phyloP scores from a whole-genome alignment of 225 moss, liverwort and hornwort species.

The Lunularia cruciata region DNA sequence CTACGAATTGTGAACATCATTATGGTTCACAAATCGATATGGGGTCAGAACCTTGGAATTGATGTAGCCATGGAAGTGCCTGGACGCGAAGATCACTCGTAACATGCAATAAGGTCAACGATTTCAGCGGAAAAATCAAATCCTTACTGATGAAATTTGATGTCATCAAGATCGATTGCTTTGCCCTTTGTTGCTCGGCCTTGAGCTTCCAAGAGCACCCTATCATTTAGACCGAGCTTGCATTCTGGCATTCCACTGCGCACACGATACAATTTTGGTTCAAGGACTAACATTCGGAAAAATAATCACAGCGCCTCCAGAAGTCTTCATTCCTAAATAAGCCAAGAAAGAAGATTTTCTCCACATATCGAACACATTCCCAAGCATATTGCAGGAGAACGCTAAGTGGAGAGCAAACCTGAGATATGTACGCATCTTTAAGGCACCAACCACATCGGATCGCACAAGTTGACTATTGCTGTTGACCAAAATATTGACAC shows the following conservation, averaged over 20 bases:
- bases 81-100: too few relatives aligned
- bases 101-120: too few relatives aligned
- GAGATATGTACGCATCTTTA: constrained; percentile 99
- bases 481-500: constrained; percentile 98
- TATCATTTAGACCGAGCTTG: constrained; percentile 53
- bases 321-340: background rate
- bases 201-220: constrained; percentile 54
- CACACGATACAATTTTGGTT: background rate
- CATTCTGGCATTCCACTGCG: constrained; percentile 92
- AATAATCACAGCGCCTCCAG: background rate
- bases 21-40: too few relatives aligned
- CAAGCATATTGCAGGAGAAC: background rate
- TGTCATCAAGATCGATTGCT: constrained; percentile 51
- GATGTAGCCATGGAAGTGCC: too few relatives aligned
- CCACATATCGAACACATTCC: background rate
- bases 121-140: too few relatives aligned
- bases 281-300: background rate
- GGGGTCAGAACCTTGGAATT: too few relatives aligned
- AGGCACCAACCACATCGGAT: constrained; percentile 95
- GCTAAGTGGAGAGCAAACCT: constrained; percentile 57
- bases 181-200: constrained; percentile 51
- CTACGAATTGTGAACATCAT: too few relatives aligned
- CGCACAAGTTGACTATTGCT: constrained; percentile 98
- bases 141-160: constrained; percentile 50
- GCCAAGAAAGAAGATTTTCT: background rate